Evolutionary conservation across 805 yeast genomes (phyloP).

Genomic region (Torulaspora franciscae): DNA sequence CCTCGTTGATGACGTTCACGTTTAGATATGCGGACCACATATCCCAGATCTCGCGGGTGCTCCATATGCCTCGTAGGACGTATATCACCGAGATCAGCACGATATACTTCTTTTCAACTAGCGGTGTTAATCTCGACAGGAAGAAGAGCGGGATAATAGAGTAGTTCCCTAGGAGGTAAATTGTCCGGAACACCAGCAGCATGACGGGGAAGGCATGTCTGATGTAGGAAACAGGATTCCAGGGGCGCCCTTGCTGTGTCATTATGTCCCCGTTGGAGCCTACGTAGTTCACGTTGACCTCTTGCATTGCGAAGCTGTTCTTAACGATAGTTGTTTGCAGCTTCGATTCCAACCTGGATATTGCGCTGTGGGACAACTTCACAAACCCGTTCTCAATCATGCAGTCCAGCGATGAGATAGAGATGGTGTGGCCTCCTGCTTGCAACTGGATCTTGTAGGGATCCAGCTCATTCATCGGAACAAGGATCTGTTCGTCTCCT

Average conservation of each 20-base stretch:
- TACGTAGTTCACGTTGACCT: neutral
- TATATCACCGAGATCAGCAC: slow-evolving; percentile 14
- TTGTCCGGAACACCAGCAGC: slow-evolving; percentile 18
- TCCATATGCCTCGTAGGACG: slow-evolving; percentile 20
- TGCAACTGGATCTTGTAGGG: slow-evolving; percentile 8
- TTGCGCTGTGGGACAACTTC: slow-evolving; percentile 16
- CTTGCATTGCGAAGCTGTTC: slow-evolving; percentile 1
- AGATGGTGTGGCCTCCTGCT: slow-evolving; percentile 9
- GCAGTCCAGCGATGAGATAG: slow-evolving; percentile 17
- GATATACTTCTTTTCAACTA: slow-evolving; percentile 19
- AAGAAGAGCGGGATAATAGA: slow-evolving; percentile 23
- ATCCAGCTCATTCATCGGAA: slow-evolving; percentile 21
- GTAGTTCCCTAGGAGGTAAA: slow-evolving; percentile 21
- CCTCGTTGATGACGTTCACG: slow-evolving; percentile 11
- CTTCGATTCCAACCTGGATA: slow-evolving; percentile 15
- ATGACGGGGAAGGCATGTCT: slow-evolving; percentile 12
- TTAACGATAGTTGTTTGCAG: slow-evolving; percentile 4
- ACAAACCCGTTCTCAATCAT: slow-evolving; percentile 14
- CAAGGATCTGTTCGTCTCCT: slow-evolving; percentile 21
- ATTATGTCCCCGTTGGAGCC: neutral
- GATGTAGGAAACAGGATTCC: slow-evolving; percentile 1
- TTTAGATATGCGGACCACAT: slow-evolving; percentile 27
- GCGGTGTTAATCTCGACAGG: slow-evolving; percentile 19
- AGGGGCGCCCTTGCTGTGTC: neutral
- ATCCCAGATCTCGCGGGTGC: slow-evolving; percentile 25